Conservation (phyloP, 441 rosid species). For the Raphanus hybrid region DNA sequence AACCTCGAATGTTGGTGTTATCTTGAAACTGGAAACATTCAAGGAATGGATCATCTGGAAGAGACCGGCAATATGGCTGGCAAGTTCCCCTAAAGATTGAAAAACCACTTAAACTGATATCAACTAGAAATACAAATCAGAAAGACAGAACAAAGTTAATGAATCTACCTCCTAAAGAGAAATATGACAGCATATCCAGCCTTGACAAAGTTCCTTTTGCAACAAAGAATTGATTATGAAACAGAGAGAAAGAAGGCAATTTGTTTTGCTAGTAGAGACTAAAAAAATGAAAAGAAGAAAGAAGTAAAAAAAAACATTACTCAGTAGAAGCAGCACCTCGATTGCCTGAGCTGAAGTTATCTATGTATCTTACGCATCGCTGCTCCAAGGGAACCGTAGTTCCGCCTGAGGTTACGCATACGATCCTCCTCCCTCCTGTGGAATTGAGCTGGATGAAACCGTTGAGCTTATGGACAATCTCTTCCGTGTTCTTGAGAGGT, state of each 20-base stretch:
- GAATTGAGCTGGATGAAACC: constrained; percentile 60
- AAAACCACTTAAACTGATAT: not conserved
- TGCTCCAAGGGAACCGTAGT: constrained; percentile 58
- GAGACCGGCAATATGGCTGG: constrained; percentile 79
- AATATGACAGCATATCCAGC: constrained; percentile 91
- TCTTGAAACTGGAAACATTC: constrained; percentile 73
- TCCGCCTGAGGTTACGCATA: constrained; percentile 54
- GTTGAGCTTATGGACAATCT: constrained; percentile 48
- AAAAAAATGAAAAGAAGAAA: constrained; percentile 44
- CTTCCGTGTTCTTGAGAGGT: constrained; percentile 54
- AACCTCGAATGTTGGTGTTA: constrained; percentile 63
- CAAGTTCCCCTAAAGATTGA: constrained; percentile 62
- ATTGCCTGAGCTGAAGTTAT: constrained; percentile 88
- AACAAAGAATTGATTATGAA: not conserved
- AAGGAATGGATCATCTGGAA: constrained; percentile 52
- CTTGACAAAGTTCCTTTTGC: constrained; percentile 52
- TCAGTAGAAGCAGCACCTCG: constrained; percentile 94
- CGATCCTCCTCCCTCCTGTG: constrained; percentile 60
- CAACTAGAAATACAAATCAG: not conserved
- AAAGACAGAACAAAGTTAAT: not conserved
- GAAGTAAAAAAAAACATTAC: constrained; percentile 45
- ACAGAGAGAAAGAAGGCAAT: constrained; percentile 34
- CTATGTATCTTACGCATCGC: constrained; percentile 66
- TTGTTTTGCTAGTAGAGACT: not conserved
- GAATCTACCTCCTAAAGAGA: constrained; percentile 66